Conservation (phyloP, 208 protist species). For the Leishmania turanica region DNA sequence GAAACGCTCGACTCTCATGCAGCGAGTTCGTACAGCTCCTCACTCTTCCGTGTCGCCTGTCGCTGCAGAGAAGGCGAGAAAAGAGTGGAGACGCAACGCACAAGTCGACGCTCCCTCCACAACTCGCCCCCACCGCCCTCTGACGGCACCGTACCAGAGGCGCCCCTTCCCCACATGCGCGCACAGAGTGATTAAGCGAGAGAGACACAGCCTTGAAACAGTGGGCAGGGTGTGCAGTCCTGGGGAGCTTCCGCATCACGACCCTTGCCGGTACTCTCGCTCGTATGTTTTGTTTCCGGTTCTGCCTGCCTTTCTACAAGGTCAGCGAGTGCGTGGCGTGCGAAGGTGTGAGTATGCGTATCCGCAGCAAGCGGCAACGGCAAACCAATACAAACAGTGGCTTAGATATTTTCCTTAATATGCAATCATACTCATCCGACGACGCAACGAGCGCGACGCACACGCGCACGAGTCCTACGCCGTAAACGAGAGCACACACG, state of each 20-base stretch:
- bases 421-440: background rate
- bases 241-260: background rate
- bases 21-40: background rate
- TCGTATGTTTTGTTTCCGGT: background rate
- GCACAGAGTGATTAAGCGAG: background rate
- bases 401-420: background rate
- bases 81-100: background rate
- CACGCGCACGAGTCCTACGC: background rate
- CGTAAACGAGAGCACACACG: background rate
- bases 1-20: background rate
- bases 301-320: background rate
- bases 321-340: background rate
- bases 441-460: background rate
- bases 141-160: background rate
- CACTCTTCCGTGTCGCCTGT: background rate
- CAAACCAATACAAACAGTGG: background rate
- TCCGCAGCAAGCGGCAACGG: background rate
- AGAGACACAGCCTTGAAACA: background rate
- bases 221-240: background rate
- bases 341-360: too few relatives aligned
- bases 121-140: background rate
- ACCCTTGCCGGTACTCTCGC: background rate
- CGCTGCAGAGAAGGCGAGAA: background rate
- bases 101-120: background rate
- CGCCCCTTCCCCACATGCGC: background rate